Conservation (phyloP, 192 early-diverging fungal genomes). For the Podila epigama region DNA sequence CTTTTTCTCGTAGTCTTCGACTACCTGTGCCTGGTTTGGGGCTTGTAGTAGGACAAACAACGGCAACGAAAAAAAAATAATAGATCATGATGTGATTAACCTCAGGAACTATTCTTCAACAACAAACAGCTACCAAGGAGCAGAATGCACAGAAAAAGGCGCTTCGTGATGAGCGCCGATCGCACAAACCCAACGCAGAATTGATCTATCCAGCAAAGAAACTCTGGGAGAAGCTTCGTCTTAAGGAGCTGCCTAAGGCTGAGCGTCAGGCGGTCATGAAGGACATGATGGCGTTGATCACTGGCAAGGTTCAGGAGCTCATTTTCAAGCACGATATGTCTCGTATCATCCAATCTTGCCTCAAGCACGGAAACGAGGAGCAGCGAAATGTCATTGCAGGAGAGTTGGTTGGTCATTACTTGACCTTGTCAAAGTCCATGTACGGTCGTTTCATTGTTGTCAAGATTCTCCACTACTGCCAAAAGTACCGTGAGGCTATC, state of each 20-base stretch:
- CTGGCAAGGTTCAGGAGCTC: slow-evolving; percentile 84
- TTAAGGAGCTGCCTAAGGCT: slow-evolving; percentile 68
- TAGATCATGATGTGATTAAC: no score
- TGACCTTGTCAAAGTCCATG: slow-evolving; percentile 75
- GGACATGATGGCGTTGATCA: slow-evolving; percentile 82
- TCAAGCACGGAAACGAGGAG: slow-evolving; percentile 85
- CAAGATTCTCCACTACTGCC: slow-evolving; percentile 87
- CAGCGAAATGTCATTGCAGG: slow-evolving; percentile 82
- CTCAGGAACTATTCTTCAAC: no score
- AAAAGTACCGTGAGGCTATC: slow-evolving; percentile 71
- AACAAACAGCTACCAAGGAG: slow-evolving; percentile 48
- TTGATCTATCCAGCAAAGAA: slow-evolving; percentile 78
- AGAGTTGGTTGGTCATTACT: slow-evolving; percentile 81
- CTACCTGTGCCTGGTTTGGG: no score
- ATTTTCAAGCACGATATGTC: slow-evolving; percentile 97
- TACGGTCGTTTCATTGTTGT: slow-evolving; percentile 92
- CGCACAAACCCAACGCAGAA: slow-evolving; percentile 69
- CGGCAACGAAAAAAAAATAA: no score
- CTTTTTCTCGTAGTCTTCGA: not conserved
- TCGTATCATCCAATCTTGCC: slow-evolving; percentile 87
- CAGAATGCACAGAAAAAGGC: slow-evolving; percentile 65
- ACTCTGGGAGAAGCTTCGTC: slow-evolving; percentile 87
- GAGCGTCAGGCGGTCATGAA: slow-evolving; percentile 73
- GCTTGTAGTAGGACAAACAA: no score
- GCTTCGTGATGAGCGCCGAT: slow-evolving; percentile 65